Conservation (phyloP, 495 filamentous ascomycete species). For the Penicillium mononematosum region DNA sequence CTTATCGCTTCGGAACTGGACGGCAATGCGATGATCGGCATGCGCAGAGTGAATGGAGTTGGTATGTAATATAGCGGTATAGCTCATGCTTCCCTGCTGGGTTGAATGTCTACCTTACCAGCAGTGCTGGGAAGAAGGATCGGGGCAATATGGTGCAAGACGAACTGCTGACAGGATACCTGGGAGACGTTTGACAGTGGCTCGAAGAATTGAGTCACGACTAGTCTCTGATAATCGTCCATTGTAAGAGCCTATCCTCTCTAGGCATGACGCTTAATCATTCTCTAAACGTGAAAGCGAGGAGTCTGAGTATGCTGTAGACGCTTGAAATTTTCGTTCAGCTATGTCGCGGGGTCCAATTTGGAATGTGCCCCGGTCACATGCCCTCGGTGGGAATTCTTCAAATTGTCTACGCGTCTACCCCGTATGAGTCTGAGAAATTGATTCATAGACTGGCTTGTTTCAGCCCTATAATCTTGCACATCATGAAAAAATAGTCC, state of each 20-base stretch:
- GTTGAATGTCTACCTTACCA: constrained; percentile 12
- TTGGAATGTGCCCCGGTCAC: not conserved
- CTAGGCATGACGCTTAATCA: constrained; percentile 1
- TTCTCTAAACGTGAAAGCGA: constrained; percentile 10
- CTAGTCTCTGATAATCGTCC: constrained; percentile 17
- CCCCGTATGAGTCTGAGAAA: not conserved
- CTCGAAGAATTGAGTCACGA: constrained; percentile 22
- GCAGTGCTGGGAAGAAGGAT: constrained; percentile 14
- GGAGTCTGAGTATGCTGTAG: too few relatives aligned
- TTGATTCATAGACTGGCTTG: not conserved
- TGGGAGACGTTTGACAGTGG: constrained; percentile 19
- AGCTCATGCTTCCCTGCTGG: constrained; percentile 19
- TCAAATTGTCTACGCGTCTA: too few relatives aligned
- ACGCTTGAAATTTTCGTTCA: too few relatives aligned
- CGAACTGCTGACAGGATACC: constrained; percentile 20
- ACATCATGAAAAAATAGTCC: not conserved
- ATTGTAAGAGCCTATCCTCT: constrained; percentile 10
- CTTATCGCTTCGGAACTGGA: constrained; percentile 16
- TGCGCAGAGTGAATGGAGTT: constrained; percentile 3
- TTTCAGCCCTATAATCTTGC: not conserved
- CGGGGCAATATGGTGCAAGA: constrained; percentile 18
- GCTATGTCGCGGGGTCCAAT: not conserved
- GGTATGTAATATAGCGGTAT: constrained; percentile 17
- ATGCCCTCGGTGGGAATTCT: not conserved
- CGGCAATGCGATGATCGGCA: constrained; percentile 14